phyloP scores from a whole-genome alignment of 306 rosid genomes.

The Begonia fuchsioides region DNA sequence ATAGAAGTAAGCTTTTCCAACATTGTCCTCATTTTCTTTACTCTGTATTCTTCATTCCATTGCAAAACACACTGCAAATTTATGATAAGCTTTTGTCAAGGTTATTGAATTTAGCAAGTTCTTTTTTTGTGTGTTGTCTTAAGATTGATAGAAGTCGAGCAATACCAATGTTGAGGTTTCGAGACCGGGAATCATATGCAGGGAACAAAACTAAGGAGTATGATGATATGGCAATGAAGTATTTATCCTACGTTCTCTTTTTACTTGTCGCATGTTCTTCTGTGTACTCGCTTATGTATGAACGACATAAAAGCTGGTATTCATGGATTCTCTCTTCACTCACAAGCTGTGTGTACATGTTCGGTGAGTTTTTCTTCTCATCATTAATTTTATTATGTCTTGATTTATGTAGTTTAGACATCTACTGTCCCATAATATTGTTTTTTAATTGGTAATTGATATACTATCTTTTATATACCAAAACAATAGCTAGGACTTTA shows the following conservation, averaged over 20 bases:
- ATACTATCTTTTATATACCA: too few species aligned
- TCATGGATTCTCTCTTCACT: constrained; percentile 96
- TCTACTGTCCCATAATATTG: too few species aligned
- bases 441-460: too few species aligned
- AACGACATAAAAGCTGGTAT: constrained; percentile 97
- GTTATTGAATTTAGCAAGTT: too few species aligned
- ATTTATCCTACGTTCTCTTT: constrained; percentile 65
- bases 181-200: constrained; percentile 80
- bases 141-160: constrained; percentile 83
- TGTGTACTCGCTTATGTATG: constrained; percentile 70
- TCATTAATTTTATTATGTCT: too few species aligned
- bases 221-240: constrained; percentile 94
- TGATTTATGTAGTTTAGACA: too few species aligned
- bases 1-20: constrained; percentile 52
- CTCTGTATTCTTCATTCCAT: too few species aligned
- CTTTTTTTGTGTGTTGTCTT: neutral
- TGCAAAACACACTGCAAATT: too few species aligned
- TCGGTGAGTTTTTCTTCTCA: constrained; percentile 39
- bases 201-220: constrained; percentile 90
- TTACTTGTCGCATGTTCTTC: constrained; percentile 69
- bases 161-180: constrained; percentile 78
- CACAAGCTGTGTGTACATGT: constrained; percentile 98
- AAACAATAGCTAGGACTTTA: too few species aligned
- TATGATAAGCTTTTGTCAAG: too few species aligned
- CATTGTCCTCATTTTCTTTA: too few species aligned